A percentile compares a stretch with the other conserved stretches of the same genome.
Evolutionary conservation across 2,329 filamentous ascomycete species (phyloP).

Genomic region (Diaporthe citrichinensis): DNA sequence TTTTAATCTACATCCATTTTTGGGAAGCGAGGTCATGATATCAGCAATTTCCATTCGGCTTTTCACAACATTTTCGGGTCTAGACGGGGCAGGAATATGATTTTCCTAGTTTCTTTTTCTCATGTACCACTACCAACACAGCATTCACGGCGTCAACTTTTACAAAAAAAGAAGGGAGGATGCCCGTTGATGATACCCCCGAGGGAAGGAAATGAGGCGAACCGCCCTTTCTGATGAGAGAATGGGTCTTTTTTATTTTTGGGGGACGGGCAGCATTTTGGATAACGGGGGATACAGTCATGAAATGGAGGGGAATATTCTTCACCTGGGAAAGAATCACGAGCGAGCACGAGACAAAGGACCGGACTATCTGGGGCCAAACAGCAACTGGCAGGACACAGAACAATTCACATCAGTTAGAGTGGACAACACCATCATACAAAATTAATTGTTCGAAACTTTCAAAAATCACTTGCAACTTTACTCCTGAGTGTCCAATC

Average conservation of each 20-base stretch:
- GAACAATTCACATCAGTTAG: conserved; percentile 31
- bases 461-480: background rate
- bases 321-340: conserved; percentile 15
- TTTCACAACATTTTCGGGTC: conserved; percentile 17
- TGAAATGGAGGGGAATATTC: conserved; percentile 5
- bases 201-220: conserved; percentile 38
- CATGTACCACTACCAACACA: conserved; percentile 39
- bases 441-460: conserved; percentile 25
- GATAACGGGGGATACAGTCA: conserved; percentile 1
- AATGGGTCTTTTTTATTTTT: background rate
- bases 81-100: conserved; percentile 3
- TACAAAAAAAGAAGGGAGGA: conserved; percentile 40
- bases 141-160: conserved; percentile 41
- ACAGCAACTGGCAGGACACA: conserved; percentile 1
- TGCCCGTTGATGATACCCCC: conserved; percentile 41
- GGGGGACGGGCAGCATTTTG: conserved; percentile 22
- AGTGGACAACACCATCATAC: conserved; percentile 24
- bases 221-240: conserved; percentile 30
- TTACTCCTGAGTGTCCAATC: background rate
- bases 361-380: conserved; percentile 11
- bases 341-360: conserved; percentile 38
- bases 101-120: conserved; percentile 37
- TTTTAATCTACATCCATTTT: conserved; percentile 37
- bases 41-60: conserved; percentile 42
- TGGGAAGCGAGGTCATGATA: conserved; percentile 31